Evolutionary conservation across 2,329 filamentous ascomycete species (phyloP).

Genomic region (Exutisphaerella laricina): DNA sequence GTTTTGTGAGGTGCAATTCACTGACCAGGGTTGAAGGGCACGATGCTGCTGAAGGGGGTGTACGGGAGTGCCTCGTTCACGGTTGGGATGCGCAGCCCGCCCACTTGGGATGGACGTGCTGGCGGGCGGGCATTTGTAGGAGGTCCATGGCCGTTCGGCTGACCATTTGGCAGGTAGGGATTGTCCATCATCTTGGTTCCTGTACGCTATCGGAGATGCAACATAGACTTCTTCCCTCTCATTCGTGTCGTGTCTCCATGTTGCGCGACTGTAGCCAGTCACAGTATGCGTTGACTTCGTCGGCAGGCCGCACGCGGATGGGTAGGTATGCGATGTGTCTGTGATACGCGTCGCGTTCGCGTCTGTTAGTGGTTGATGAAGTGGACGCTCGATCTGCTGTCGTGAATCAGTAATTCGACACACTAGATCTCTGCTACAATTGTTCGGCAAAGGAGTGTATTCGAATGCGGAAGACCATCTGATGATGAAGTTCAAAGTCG

Average conservation of each 20-base stretch:
- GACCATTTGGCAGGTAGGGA: constrained; percentile 1
- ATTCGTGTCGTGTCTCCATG: constrained; percentile 1
- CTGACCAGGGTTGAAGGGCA: constrained; percentile 70
- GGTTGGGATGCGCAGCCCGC: constrained; percentile 36
- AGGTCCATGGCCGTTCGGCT: constrained; percentile 7
- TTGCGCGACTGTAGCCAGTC: background rate
- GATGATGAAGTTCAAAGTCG: too few relatives aligned
- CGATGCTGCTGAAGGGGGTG: constrained; percentile 73
- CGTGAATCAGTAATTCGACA: too few relatives aligned
- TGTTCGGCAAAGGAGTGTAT: too few relatives aligned
- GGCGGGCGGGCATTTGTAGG: constrained; percentile 15
- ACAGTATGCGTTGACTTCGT: constrained; percentile 3
- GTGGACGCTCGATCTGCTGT: too few relatives aligned
- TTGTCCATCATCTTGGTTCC: constrained; percentile 12
- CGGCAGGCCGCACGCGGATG: constrained; percentile 9
- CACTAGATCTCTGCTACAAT: too few relatives aligned
- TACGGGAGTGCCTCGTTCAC: constrained; percentile 75
- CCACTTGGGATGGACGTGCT: constrained; percentile 7
- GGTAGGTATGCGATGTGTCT: constrained; percentile 3
- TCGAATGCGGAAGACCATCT: too few relatives aligned
- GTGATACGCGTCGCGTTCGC: constrained; percentile 7
- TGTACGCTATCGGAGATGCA: background rate
- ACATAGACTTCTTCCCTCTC: too few relatives aligned
- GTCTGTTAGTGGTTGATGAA: too few relatives aligned
- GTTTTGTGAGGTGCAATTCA: constrained; percentile 14